Base-by-base conservation (phyloP, 2,329 filamentous ascomycete genomes). In the Calonectria ilicicola region DNA sequence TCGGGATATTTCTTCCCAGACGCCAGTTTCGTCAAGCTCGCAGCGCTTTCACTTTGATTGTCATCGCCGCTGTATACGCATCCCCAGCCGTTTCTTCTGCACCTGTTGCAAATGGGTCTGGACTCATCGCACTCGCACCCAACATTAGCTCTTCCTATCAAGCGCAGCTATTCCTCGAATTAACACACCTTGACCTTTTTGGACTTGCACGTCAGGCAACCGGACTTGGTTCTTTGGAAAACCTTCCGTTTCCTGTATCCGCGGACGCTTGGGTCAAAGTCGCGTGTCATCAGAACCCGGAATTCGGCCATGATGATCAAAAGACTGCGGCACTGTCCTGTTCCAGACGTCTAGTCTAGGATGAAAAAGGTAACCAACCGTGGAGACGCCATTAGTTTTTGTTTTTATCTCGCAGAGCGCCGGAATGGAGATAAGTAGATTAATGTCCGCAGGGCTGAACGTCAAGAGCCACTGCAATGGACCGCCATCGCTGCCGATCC, bases 291-390 rank as follows among this genome's bases (percentile, higher is more conserved):
- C 26, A 67, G 23, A 15, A 44, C 26, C 12, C 40, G 65, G 49
- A 58, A 58, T 65, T 51, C 46, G 46, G 44, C 10, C 63, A 51
- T 51, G 21, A 10, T 29, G 14, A 27, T 10, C 17, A 65, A 32
- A 5, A 14, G 2, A 27, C 8, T 7, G 19, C 2, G 3, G 3
- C 17, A 27, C 21, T 14, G n/a, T 27, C 17, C 6, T 21, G 32
- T 27, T 40, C 46, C 29, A 42, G n/a, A 14, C n/a, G n/a, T 19
- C 21, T 51, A 19, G 17, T 19, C 29, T 47, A 27, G 46, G 32
- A 35, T 27, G 29, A 65, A 65, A 65, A 7, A 65, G 46, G 63
- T 14, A 65, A 65, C 63, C 63, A 32, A 42, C n/a, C 63, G 27
- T 65, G 63, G 27, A 26, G 46, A 51, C 8, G 12, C 17, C 19